phyloP scores from a whole-genome alignment of 495 filamentous ascomycete species.

The Sphaerosporella brunnea region DNA sequence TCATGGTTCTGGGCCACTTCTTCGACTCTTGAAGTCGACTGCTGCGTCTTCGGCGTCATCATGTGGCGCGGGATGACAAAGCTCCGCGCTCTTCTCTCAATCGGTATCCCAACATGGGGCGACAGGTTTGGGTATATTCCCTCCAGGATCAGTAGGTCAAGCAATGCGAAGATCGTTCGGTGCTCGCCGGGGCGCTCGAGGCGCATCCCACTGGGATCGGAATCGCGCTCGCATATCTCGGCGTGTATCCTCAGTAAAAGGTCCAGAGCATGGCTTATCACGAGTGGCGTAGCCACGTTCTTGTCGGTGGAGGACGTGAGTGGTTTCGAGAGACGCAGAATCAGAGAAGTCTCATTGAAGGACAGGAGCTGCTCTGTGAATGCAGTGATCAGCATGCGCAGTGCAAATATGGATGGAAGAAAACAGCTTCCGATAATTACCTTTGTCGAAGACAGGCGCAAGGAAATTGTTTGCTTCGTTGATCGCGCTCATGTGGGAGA shows the following conservation, averaged over 20 bases:
- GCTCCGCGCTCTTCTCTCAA: conserved; percentile 37
- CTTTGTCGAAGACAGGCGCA: conserved; percentile 18
- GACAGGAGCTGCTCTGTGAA: conserved; percentile 15
- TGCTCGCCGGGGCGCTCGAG: conserved; percentile 23
- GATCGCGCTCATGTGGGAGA: conserved; percentile 1
- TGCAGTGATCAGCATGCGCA: background rate
- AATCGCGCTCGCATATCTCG: background rate
- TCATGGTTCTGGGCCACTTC: conserved; percentile 11
- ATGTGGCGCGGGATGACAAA: conserved; percentile 10
- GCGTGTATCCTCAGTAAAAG: conserved; percentile 7
- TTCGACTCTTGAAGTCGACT: background rate
- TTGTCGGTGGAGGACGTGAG: conserved; percentile 7
- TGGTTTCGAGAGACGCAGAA: conserved; percentile 17
- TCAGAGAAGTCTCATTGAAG: conserved; percentile 11
- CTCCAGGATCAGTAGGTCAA: conserved; percentile 39
- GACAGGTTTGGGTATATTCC: conserved; percentile 41
- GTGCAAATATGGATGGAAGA: no score
- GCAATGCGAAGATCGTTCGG: conserved; percentile 33
- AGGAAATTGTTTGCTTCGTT: conserved; percentile 12
- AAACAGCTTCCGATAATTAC: no score
- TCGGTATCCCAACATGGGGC: conserved; percentile 36
- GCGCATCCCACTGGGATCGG: background rate
- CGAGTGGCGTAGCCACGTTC: conserved; percentile 2
- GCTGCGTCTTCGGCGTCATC: background rate
- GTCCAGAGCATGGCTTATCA: conserved; percentile 11